Evolutionary conservation across 306 rosid species (phyloP), one percentile per base, ranked within the genome.

Genomic region (Quercus alba): DNA sequence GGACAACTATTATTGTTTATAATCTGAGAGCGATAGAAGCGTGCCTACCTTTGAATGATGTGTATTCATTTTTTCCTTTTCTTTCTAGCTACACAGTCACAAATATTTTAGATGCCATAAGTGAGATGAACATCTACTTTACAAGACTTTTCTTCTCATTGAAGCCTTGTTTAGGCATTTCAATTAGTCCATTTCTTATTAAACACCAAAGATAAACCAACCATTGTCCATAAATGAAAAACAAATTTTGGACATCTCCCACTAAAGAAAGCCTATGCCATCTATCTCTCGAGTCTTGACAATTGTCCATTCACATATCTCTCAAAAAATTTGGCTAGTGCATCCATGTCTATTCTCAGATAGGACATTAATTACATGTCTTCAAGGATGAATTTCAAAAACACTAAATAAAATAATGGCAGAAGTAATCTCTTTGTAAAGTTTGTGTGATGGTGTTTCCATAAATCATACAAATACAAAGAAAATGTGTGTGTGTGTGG

Each of bases 1-100:
- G 41, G 38, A 5, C 30, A 28, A 26, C 31, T 28, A 23, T 66
- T 78, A 44, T 55, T 54, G 26, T 75, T 59, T 38, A 52, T 56
- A 66, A 66, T 10, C 23, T 78, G 68, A 3, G 5, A 46, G 54
- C 33, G 26, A n/a, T 59, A 70, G 49, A 77, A 72, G 67, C 57
- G 46, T 77, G 59, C 25, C 5, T 71, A 30, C 57, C 55, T 54
- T 75, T 61, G 41, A 82, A 75, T 30, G 67, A 59, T 33, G 31
- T 12, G 30, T 78, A 33, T 38, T 31, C 18, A 26, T 68, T 33
- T 19, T 44, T 13, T 23, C 44, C 26, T 66, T 67, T 77, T 3
- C 52, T 9, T 35, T 61, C 31, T 61, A 58, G 66, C 67, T 68
- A 35, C 5, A 33, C 4, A 18, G 72, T 68, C 6, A 10, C 28